Evolutionary conservation across 345 rosid genomes (phyloP).

Genomic region (Schrenkiella parvula): DNA sequence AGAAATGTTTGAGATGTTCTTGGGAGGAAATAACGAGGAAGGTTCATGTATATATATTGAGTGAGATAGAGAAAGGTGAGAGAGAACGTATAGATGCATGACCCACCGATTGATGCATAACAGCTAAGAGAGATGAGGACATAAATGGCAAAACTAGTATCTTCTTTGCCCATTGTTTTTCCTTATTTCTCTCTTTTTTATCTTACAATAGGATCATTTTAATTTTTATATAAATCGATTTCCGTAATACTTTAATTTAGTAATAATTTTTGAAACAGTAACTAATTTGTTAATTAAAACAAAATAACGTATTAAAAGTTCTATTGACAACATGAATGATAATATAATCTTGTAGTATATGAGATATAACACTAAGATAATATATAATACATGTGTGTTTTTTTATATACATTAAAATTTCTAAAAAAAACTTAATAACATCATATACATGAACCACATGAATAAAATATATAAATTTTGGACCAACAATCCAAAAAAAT

Average conservation of each 20-base stretch:
- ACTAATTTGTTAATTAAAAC: background rate
- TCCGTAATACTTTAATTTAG: background rate
- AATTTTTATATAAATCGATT: background rate
- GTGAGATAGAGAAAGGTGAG: background rate
- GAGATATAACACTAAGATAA: background rate
- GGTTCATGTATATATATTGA: slow-evolving; percentile 39
- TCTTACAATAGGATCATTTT: background rate
- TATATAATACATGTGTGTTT: background rate
- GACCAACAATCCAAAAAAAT: background rate
- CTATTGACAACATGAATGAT: background rate
- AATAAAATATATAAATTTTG: background rate
- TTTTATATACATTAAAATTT: background rate
- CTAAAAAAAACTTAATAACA: background rate
- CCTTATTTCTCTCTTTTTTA: background rate
- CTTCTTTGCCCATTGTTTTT: slow-evolving; percentile 34
- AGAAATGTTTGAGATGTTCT: slow-evolving; percentile 21
- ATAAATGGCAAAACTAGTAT: slow-evolving; percentile 28
- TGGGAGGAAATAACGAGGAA: slow-evolving; percentile 36
- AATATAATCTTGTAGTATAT: background rate
- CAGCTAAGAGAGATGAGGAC: slow-evolving; percentile 57
- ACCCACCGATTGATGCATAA: slow-evolving; percentile 63
- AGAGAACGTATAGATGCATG: slow-evolving; percentile 28
- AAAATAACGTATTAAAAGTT: background rate
- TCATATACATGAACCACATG: background rate
- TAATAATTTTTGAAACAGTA: background rate